Percentiles rank a stretch among this genome's conserved stretches.
Evolutionary conservation across 2,329 filamentous ascomycete genomes (phyloP).

Genomic region (Colletotrichum sp.): DNA sequence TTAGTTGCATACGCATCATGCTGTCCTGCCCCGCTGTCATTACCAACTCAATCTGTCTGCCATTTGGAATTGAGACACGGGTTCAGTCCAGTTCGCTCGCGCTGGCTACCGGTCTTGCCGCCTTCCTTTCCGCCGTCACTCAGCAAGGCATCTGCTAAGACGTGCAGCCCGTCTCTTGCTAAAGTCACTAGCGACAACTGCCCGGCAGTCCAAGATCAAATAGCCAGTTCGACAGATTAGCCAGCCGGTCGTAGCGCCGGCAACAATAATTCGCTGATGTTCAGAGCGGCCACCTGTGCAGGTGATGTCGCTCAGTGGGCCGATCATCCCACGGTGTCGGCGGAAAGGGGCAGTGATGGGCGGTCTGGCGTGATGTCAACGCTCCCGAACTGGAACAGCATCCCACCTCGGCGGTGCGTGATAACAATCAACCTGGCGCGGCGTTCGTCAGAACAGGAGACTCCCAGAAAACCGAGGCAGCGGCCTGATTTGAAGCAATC

Average conservation of each 20-base stretch:
- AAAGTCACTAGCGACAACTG: neutral
- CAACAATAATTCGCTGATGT: neutral
- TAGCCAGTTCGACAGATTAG: neutral
- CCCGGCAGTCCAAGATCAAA: neutral
- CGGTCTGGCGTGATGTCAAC: neutral
- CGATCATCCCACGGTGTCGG: neutral
- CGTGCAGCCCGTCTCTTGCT: neutral
- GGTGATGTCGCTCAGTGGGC: neutral
- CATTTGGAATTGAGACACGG: neutral
- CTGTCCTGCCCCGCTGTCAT: neutral
- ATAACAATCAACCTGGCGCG: neutral
- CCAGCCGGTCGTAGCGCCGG: neutral
- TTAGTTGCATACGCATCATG: neutral
- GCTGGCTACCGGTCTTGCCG: neutral
- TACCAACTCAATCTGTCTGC: neutral
- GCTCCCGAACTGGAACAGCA: neutral
- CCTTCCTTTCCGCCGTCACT: neutral
- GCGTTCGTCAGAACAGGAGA: neutral
- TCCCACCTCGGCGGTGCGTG: slow-evolving; percentile 1
- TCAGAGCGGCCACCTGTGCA: neutral
- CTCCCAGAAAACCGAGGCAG: neutral
- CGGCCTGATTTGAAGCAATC: neutral
- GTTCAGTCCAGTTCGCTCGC: neutral
- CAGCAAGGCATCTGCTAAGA: neutral
- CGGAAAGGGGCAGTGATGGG: slow-evolving; percentile 7